phyloP scores from a whole-genome alignment of 495 filamentous ascomycete species.

The Penicillium dipodomyicola region DNA sequence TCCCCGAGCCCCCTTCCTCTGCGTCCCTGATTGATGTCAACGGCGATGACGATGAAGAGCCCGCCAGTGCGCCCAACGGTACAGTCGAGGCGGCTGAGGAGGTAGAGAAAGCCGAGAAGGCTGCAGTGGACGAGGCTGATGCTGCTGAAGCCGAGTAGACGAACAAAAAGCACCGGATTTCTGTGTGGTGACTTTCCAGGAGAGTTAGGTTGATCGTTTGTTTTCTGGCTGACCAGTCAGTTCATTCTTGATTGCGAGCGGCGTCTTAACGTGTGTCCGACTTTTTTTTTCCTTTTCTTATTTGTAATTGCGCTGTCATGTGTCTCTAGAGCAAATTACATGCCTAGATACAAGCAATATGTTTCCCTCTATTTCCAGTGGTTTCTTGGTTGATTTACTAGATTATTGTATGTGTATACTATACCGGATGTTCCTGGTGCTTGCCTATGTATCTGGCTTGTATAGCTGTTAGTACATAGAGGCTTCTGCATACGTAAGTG shows the following conservation, averaged over 20 bases:
- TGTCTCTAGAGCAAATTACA: slow-evolving; percentile 6
- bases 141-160: slow-evolving; percentile 28
- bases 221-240: slow-evolving; percentile 24
- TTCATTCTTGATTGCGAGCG: slow-evolving; percentile 31
- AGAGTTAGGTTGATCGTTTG: slow-evolving; percentile 31
- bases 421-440: background rate
- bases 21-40: slow-evolving; percentile 52
- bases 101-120: slow-evolving; percentile 15
- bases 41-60: slow-evolving; percentile 33
- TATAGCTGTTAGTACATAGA: background rate
- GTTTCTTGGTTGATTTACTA: background rate
- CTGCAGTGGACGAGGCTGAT: slow-evolving; percentile 23
- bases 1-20: slow-evolving; percentile 40
- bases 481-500: background rate
- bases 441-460: background rate
- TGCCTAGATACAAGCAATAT: slow-evolving; percentile 13
- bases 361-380: slow-evolving; percentile 7
- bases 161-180: slow-evolving; percentile 15
- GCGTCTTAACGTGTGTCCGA: slow-evolving; percentile 38
- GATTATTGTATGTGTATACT: slow-evolving; percentile 8
- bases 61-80: slow-evolving; percentile 36
- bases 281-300: slow-evolving; percentile 17
- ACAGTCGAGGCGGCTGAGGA: slow-evolving; percentile 31
- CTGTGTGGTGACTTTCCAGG: slow-evolving; percentile 20
- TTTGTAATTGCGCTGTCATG: slow-evolving; percentile 12